Base-by-base conservation (phyloP, 1,284 basidiomycete species). In the Naganishia sp. region DNA sequence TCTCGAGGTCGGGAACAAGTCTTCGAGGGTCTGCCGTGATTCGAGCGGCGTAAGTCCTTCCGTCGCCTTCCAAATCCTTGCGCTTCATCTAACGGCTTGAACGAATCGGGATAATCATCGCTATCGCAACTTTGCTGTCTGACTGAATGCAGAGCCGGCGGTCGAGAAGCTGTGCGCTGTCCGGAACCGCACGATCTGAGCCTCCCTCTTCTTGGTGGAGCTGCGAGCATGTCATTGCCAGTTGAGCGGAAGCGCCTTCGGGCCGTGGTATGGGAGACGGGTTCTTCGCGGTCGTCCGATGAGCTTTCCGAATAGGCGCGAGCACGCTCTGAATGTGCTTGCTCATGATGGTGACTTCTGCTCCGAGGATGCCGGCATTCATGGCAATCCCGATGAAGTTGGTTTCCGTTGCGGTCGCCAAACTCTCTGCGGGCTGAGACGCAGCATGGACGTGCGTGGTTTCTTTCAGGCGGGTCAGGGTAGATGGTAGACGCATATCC, bases 401-500 rank as follows among this genome's bases (percentile, higher is more conserved):
- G 10, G 36, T 9, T 13, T 13, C 36, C 6, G 10, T 2, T 15
- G 45, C 45, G 45, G 2, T n/a, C 18, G 16, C 23, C 11, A 46
- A 2, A 5, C 45, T 46, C 45, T 15, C 7, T 18, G 7, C 11
- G 4, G 16, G 36, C 13, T 13, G 36, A 39, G 36, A 2, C 36
- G 13, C 13, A 13, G 36, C 36, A 0, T 13, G 13, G 7, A 13
- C 36, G 13, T 9, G 7, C 36, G 36, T 39, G 13, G 36, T 39
- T 7, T 7, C 36, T 39, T 13, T 39, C 49, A 9, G 59, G 59
- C n/a, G 36, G 25, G 23, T 61, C 59, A 23, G 59, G 59, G 31
- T 61, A 61, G 36, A 61, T 61, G 13, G 59, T 61, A 10, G 59
- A 52, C 16, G 59, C 48, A 39, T 61, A 61, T 2, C 48, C 59